Base-by-base conservation (phyloP, 2,329 filamentous ascomycete species). In the Coleophoma eucalyptorum region DNA sequence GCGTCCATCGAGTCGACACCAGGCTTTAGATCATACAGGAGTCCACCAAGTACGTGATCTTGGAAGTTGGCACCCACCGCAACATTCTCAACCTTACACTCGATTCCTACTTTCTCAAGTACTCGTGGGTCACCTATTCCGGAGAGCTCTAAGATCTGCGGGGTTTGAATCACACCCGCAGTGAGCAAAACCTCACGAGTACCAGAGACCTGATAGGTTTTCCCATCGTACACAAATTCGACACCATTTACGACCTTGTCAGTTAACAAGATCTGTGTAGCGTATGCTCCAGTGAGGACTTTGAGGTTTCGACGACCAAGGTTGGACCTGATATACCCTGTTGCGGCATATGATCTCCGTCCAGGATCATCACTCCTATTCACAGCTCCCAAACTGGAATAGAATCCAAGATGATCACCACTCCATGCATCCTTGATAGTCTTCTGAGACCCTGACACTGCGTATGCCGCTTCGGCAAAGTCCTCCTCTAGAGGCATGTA, bases 241-340 rank as follows among this genome's bases (percentile, higher is more conserved):
- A 64, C 59, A 8, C 58, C 60, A 16, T 48, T 48, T 3, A 54
- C 52, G 64, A 95, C 72, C 67, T n/a, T n/a, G n/a, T n/a, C n/a
- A n/a, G n/a, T n/a, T n/a, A n/a, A n/a, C n/a, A n/a, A n/a, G n/a
- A n/a, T n/a, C n/a, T 84, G 87, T 66, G 82, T 87, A 54, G 94
- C 90, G 83, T 89, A 92, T 16, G 89, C 87, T 64, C 94, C 86
- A 64, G 89, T 94, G 51, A 95, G 75, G 53, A 95, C 77, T 41
- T 88, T 92, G 66, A 95, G 69, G 73, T 95, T 95, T 10, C n/a
- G 37, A 18, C 54, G 34, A 15, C 21, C 40, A 20, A 42, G 42
- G 6, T 11, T 21, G 16, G 42, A 20, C 18, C 13, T 21, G n/a
- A 43, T 13, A 21, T 43, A 21, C 15, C 42, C 42, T 7, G 42